Conservation (phyloP, 352 stramenopile genomes). For the Blastocystis sp. region DNA sequence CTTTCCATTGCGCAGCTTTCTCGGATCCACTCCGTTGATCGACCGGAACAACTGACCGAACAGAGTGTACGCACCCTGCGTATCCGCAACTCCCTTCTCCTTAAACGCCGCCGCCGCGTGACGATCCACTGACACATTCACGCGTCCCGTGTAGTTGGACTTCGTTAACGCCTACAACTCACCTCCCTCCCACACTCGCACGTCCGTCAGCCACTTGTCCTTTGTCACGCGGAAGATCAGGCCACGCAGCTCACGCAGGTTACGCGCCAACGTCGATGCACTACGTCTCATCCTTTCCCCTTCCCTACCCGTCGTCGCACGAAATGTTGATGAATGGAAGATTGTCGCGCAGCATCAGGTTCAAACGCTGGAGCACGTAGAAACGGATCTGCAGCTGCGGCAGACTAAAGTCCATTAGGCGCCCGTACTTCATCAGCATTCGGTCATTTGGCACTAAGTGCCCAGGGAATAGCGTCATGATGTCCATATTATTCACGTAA, state of each 20-base stretch:
- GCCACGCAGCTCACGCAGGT: conserved; percentile 25
- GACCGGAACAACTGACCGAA: conserved; percentile 47
- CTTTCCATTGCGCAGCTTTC: background rate
- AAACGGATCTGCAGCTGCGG: conserved; percentile 43
- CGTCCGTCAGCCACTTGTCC: conserved; percentile 39
- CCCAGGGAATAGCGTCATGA: conserved; percentile 45
- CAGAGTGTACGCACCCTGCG: background rate
- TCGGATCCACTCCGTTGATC: background rate
- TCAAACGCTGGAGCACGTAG: conserved; percentile 47
- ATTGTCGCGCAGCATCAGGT: conserved; percentile 5
- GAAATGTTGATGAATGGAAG: conserved; percentile 54
- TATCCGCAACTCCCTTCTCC: background rate
- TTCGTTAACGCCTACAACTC: conserved; percentile 10
- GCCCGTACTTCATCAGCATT: conserved; percentile 49
- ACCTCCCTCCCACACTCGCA: background rate
- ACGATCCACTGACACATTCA: conserved; percentile 25
- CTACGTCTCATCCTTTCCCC: background rate
- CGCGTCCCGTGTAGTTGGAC: conserved; percentile 28
- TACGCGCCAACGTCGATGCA: background rate
- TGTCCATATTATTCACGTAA: conserved; percentile 12
- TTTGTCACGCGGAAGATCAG: conserved; percentile 56
- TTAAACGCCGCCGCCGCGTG: background rate
- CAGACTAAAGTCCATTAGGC: conserved; percentile 9
- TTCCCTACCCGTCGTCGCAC: background rate
- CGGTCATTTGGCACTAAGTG: background rate